Base-by-base conservation (phyloP, 495 filamentous ascomycete genomes). In the Bacidia rubella region DNA sequence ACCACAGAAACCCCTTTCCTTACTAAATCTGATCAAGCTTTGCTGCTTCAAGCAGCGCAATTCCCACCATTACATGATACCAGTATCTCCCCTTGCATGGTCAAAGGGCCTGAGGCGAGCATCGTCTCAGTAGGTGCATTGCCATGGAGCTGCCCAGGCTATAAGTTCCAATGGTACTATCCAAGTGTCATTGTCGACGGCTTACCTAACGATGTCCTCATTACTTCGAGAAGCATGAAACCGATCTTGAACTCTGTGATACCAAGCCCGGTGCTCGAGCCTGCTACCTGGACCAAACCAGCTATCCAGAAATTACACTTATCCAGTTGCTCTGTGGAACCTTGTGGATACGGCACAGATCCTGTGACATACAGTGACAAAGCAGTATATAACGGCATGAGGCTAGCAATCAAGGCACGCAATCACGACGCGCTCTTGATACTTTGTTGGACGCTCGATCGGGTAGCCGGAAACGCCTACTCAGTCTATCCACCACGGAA, bases 301-400 rank as follows among this genome's bases (percentile, higher is more conserved):
- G 43, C 43, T n/a, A 47, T 47, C 43, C 43, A 22, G 43, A 47
- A 47, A 22, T 47, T 47, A 15, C 29, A 47, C 20, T 47, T 25
- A 47, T 25, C 20, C 2, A 11, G 20, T 15, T 11, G 12, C 15
- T 15, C 5, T 7, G 7, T 35, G 7, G 15, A 35, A 35, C 29
- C 29, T 5, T 7, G 15, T 5, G 15, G 29, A 35, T 35, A 7
- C 29, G 5, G 29, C 7, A 5, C 5, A 7, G 7, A 5, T 7
- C 29, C 5, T 35, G 29, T 35, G 15, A 5, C 5, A 7, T 35
- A 35, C 15, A 15, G 29, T 15, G 15, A 35, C 7, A 15, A 15
- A 35, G 29, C 29, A 15, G 7, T 35, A 7, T 35, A 35, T 35
- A 35, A 15, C 15, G 29, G 29, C 7, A 35, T 35, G 29, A 15